Evolutionary conservation across 345 rosid genomes (phyloP), one percentile per base, ranked within the genome.

Genomic region (Psidium guajava): DNA sequence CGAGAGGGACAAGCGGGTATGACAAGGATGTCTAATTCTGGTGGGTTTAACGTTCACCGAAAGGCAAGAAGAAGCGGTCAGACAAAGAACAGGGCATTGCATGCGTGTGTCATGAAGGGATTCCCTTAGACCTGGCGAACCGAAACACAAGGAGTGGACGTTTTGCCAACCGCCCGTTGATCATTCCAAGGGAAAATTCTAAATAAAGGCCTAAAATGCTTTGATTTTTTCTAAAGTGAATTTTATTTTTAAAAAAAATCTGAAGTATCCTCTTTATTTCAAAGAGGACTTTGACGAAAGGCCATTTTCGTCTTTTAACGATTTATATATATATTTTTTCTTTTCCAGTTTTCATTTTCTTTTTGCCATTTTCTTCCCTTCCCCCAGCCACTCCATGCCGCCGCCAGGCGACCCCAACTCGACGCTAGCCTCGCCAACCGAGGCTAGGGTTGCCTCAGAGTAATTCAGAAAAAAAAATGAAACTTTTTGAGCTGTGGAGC

Each of bases 401-500:
- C 11, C 10, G 51, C 2, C 51, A 11, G 12, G 1, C 50, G 2
- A 10, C 11, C 2, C 1, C 10, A 1, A 7, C 49, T 8, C 9
- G 8, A 47, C 49, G 1, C 10, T 8, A 10, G 51, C 51, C 51
- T 49, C 2, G 11, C 50, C 11, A 10, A 11, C 51, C 51, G 12
- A 10, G 12, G 51, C 11, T 10, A 47, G 50, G 50, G 11, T 47
- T 47, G 54, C 20, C 54, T 16, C 20, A 5, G 40, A 59, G 20
- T 59, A 13, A 59, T 27, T 59, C 0, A 0, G 42, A 5, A 27
- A 0, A 27, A 7, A 27, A 27, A 14, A 28, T 8, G 74, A 27
- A 61, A 18, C 74, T 15, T 15, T 1, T 14, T 32, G 10, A 61
- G 42, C 11, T 2, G 11, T 0, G 74, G 74, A 28, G 21, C 2